These are phyloP conservation scores for Nannizziopsis arthrosporioides DNA, from an alignment of 2,329 filamentous ascomycete genomes.

Conservation along the genomic window DNA sequence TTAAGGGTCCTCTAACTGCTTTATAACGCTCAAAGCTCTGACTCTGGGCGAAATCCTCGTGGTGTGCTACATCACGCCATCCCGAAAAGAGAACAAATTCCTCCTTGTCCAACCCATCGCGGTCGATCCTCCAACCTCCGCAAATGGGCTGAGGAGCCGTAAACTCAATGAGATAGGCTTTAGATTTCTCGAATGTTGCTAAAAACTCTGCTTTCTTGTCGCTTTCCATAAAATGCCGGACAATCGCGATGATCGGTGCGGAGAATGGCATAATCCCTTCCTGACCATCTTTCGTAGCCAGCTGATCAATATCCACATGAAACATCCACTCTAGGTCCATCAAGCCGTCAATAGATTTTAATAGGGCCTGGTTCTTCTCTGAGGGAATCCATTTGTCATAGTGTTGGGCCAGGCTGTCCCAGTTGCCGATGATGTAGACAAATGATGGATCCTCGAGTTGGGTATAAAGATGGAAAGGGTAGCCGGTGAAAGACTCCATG, in stretches of 20 bases:
- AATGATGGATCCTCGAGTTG: conserved; percentile 35
- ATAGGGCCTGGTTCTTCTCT: conserved; percentile 30
- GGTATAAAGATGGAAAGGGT: conserved; percentile 30
- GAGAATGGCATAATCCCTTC: conserved; percentile 20
- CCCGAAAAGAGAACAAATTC: conserved; percentile 35
- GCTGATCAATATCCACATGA: conserved; percentile 33
- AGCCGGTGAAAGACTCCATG: conserved; percentile 29
- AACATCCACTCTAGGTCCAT: conserved; percentile 35
- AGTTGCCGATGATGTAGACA: conserved; percentile 38
- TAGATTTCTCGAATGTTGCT: conserved; percentile 19
- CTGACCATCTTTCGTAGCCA: conserved; percentile 2
- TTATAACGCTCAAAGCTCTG: conserved; percentile 24
- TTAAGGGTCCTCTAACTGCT: conserved; percentile 18
- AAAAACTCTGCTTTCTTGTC: conserved; percentile 21
- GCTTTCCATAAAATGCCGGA: conserved; percentile 23
- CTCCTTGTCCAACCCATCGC: conserved; percentile 19
- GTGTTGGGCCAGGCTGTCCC: conserved; percentile 35
- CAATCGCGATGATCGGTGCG: conserved; percentile 25
- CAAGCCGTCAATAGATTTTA: conserved; percentile 27
- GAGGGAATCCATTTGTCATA: conserved; percentile 35
- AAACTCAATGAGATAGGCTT: conserved; percentile 20
- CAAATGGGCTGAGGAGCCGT: conserved; percentile 18
- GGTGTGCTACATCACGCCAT: conserved; percentile 29
- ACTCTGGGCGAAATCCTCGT: conserved; percentile 25
- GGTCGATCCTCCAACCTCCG: conserved; percentile 34